Evolutionary conservation across 768 basidiomycete genomes (phyloP), one percentile per base, ranked within the genome.

Genomic region (Mycena epipterygia): DNA sequence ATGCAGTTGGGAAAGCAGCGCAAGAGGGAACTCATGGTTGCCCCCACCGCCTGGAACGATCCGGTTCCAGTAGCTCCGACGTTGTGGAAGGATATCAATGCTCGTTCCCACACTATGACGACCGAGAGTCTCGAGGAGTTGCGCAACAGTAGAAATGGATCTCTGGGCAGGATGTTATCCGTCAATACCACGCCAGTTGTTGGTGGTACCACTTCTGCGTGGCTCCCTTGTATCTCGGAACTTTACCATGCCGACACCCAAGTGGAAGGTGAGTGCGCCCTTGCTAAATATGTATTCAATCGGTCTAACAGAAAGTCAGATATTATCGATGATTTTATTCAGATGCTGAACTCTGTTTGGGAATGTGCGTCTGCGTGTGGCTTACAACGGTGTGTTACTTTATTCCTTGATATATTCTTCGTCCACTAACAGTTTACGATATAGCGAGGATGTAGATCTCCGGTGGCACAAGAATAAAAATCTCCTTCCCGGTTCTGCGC

Each of bases 391-490:
- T 62, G 23, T 5, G 29, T 25, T 23, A 6, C 9, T n/a, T 35
- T 37, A 7, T 25, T 14, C 14, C 37, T 41, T 42, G 5, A 25
- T 25, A 11, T 25, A 13, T 55, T 4, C n/a, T 9, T 35, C 30
- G 16, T 55, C n/a, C 27, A 48, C 29, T 16, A 48, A 48, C 6
- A 33, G 30, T 27, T 6, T n/a, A n/a, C n/a, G n/a, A 42, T 23
- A 9, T 16, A 65, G 64, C 5, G 19, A n/a, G 8, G 64, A 65
- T 30, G 55, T 65, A 19, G 27, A 55, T 25, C 37, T 65, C 19
- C 44, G 27, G 16, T 65, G 64, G 64, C 64, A 65, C 44, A 33
- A 37, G 21, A 48, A 57, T 25, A 39, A 37, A 13, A 57, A 46
- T 44, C 39, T 57, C 9, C 55, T 65, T 46, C 64, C 55, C 5